Conservation (phyloP, 495 filamentous ascomycete species). For the Aspergillus homomorphus region DNA sequence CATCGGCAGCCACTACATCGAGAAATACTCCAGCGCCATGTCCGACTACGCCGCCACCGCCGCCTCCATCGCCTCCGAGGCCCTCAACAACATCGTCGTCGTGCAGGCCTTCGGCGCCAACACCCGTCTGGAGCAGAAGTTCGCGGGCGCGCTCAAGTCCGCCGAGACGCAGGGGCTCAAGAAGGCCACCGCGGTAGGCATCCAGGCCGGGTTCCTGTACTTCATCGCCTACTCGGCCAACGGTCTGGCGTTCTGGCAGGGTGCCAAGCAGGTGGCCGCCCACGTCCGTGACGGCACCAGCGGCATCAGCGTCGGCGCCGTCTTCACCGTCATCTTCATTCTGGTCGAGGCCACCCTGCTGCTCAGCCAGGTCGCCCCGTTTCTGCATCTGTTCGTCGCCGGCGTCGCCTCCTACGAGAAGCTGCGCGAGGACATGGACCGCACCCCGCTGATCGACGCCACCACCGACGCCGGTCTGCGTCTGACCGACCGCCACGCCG, state of each 20-base stretch:
- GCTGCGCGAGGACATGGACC: slow-evolving; percentile 50
- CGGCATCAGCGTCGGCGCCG: slow-evolving; percentile 51
- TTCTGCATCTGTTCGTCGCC: slow-evolving; percentile 56
- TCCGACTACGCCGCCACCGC: slow-evolving; percentile 50
- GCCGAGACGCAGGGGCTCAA: slow-evolving; percentile 52
- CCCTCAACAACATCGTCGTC: slow-evolving; percentile 43
- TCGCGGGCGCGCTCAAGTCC: slow-evolving; percentile 42
- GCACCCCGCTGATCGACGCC: slow-evolving; percentile 48
- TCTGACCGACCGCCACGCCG: slow-evolving; percentile 24
- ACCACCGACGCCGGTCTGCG: slow-evolving; percentile 35
- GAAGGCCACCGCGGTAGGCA: slow-evolving; percentile 56
- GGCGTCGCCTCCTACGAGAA: slow-evolving; percentile 54
- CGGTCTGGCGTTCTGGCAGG: slow-evolving; percentile 66
- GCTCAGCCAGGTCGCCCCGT: slow-evolving; percentile 61
- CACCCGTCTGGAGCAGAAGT: slow-evolving; percentile 50
- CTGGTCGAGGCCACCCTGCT: slow-evolving; percentile 61
- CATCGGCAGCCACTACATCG: slow-evolving; percentile 56
- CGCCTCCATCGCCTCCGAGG: slow-evolving; percentile 48
- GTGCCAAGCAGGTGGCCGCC: slow-evolving; percentile 50
- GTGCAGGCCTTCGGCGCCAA: slow-evolving; percentile 52
- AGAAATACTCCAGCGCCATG: slow-evolving; percentile 54
- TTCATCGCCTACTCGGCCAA: slow-evolving; percentile 65
- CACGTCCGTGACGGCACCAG: slow-evolving; percentile 33
- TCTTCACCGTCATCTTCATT: slow-evolving; percentile 65
- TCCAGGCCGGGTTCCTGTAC: slow-evolving; percentile 63